These are phyloP conservation scores for Suillus clintonianus DNA, from an alignment of 768 basidiomycete species.

Conservation along the genomic window DNA sequence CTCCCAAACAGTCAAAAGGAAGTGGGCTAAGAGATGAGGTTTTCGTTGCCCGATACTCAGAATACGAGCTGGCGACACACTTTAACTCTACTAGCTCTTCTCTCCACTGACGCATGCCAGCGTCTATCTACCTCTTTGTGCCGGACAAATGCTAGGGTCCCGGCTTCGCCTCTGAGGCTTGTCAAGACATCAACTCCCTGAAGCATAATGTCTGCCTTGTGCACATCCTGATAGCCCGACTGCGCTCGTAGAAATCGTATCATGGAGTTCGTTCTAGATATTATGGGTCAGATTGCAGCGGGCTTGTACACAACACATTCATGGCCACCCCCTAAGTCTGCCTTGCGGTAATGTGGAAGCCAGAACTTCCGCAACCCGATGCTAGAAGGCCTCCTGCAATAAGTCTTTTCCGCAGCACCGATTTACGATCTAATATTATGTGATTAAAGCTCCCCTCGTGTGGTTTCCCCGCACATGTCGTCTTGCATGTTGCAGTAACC, in stretches of 20 bases:
- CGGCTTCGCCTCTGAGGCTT: constrained; percentile 80
- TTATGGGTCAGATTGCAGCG: too few species aligned
- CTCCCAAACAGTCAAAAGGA: constrained; percentile 54
- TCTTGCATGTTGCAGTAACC: constrained; percentile 11
- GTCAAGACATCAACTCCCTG: constrained; percentile 61
- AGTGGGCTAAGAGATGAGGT: constrained; percentile 43
- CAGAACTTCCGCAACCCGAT: neutral
- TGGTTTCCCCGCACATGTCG: constrained; percentile 24
- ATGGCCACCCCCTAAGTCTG: neutral
- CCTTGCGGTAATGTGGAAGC: neutral
- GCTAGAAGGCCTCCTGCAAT: neutral
- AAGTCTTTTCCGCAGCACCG: constrained; percentile 16
- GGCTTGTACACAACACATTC: neutral
- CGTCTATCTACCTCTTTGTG: constrained; percentile 53
- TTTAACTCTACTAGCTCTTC: constrained; percentile 49
- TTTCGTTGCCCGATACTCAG: constrained; percentile 88
- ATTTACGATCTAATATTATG: constrained; percentile 23
- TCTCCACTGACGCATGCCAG: neutral
- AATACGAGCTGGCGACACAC: constrained; percentile 70
- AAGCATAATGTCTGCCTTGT: constrained; percentile 64
- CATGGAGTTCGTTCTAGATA: too few species aligned
- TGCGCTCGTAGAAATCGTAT: too few species aligned
- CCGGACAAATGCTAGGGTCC: constrained; percentile 79
- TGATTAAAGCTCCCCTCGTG: constrained; percentile 27
- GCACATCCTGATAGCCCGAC: constrained; percentile 70